Evolutionary conservation across 2,329 filamentous ascomycete genomes (phyloP), one percentile per base, ranked within the genome.

Genomic region (Incumbomyces delicatus): DNA sequence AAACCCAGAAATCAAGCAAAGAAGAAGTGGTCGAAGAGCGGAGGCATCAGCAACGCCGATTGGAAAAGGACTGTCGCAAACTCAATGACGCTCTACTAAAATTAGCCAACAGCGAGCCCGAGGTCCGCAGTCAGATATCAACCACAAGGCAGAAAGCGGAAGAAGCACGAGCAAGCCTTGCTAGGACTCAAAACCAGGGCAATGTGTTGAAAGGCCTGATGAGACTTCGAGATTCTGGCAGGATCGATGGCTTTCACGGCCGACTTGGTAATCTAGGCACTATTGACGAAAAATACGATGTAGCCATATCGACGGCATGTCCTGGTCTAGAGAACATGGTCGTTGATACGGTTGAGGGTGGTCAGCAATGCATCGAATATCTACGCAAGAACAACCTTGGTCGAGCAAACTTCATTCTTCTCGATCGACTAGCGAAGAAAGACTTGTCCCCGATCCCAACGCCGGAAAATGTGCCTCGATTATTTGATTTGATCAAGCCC

Each of bases 221-320:
- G 84, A 83, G 92, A 41, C 79, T 98, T 67, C 92, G 87, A 60
- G 92, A 96, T 60, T 95, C 92, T 17, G 92, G 92, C 11, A 85
- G 92, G 63, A 94, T 98, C 53, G 89, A 95, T 59, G 92, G 94
- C 2, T 98, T 98, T 67, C 88, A 98, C 60, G 92, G 92, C 20
- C 82, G 92, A 29, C 80, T 98, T 3, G 94, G 92, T 8, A 95
- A 96, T 57, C 77, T 98, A 1, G 92, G 92, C 36, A 82, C 86
- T 1, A 98, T 98, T 55, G 89, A 98, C 59, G 76, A 86, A 61
- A 87, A 86, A 66, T 98, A 94, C 64, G 92, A 98, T 60, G 80
- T 98, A 36, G 92, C 92, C n/a, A 95, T 98, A 50, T 98, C 94
- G 0, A 98, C 92, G 0, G 94, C 92, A 10, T 96, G 92, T 57